Evolutionary conservation across 148 eudicot species (phyloP).

Genomic region (Rhododendron henanense): DNA sequence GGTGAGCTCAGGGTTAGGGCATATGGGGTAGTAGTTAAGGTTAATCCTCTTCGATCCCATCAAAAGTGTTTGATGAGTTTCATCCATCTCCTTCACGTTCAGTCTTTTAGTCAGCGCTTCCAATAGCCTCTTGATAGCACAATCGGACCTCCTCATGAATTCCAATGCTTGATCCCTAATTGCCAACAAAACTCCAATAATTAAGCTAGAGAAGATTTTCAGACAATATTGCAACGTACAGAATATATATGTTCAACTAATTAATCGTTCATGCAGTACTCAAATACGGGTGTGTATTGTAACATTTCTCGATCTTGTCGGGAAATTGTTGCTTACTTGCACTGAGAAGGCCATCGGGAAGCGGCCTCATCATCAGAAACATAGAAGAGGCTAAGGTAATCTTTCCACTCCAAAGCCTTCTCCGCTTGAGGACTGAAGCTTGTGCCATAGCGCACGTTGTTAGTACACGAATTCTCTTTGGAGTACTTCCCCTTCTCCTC

Average conservation of each 20-base stretch:
- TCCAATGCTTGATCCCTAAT: slow-evolving; percentile 34
- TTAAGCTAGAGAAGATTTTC: background rate
- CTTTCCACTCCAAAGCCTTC: slow-evolving; percentile 36
- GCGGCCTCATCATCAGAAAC: slow-evolving; percentile 13
- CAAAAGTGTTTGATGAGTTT: background rate
- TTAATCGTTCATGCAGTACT: background rate
- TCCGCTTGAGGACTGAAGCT: slow-evolving; percentile 28
- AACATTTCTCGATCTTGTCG: background rate
- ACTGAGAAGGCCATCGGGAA: slow-evolving; percentile 24
- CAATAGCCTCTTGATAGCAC: slow-evolving; percentile 17
- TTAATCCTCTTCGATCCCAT: slow-evolving; percentile 21
- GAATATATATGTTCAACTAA: no score
- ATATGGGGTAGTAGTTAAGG: slow-evolving; percentile 34
- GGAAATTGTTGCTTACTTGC: slow-evolving; percentile 11
- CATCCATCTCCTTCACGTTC: slow-evolving; percentile 17
- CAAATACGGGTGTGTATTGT: background rate
- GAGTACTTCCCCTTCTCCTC: slow-evolving; percentile 32
- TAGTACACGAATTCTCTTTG: background rate
- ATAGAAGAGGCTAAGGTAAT: slow-evolving; percentile 24
- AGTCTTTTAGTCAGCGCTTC: slow-evolving; percentile 28
- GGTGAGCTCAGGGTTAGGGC: slow-evolving; percentile 39
- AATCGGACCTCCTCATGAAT: slow-evolving; percentile 16
- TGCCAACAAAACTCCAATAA: background rate
- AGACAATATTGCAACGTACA: no score
- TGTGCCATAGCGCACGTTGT: slow-evolving; percentile 19